These are phyloP conservation scores for Verticillium nonalfalfae DNA, from an alignment of 2,329 filamentous ascomycete genomes.

Conservation along the genomic window DNA sequence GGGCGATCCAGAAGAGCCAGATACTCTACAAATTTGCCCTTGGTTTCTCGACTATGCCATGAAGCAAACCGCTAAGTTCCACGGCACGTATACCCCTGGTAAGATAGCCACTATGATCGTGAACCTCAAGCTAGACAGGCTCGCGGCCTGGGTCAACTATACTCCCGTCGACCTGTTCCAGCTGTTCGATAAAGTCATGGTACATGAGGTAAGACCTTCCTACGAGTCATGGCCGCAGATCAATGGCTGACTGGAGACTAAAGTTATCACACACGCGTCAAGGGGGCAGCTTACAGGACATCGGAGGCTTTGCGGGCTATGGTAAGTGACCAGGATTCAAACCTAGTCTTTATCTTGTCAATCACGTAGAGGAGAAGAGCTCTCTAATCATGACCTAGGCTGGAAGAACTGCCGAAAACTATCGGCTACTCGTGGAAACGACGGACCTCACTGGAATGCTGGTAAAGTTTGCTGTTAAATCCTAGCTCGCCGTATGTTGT, in stretches of 20 bases:
- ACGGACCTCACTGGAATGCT: background rate
- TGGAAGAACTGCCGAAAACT: conserved; percentile 1
- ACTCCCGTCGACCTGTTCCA: conserved; percentile 1
- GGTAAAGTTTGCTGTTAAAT: background rate
- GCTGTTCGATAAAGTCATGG: conserved; percentile 1
- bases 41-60: conserved; percentile 3
- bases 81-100: background rate
- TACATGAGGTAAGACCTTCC: background rate
- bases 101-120: conserved; percentile 1
- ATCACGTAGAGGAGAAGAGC: no score
- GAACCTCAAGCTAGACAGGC: background rate
- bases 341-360: no score
- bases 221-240: no score
- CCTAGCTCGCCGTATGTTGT: background rate
- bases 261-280: no score
- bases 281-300: background rate
- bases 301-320: conserved; percentile 1
- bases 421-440: background rate
- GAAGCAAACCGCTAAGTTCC: background rate
- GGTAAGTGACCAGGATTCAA: background rate
- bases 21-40: conserved; percentile 1
- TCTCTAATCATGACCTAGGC: background rate
- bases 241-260: no score
- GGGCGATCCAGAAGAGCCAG: background rate
- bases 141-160: background rate